These are phyloP conservation scores for Suhomyces guaymorum DNA, from an alignment of 1,139 yeast genomes.

Conservation along the genomic window DNA sequence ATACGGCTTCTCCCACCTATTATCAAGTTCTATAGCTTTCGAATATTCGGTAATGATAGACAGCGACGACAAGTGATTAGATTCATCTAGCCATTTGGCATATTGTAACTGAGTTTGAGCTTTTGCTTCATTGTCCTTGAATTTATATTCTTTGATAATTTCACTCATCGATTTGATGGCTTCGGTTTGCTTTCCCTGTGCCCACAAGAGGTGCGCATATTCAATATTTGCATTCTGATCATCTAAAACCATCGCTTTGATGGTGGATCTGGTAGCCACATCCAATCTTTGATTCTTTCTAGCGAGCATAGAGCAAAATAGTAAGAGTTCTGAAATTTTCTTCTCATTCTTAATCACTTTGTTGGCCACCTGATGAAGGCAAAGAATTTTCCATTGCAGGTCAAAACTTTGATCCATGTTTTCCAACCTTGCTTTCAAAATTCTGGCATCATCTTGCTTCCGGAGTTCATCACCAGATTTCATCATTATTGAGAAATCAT, in stretches of 20 bases:
- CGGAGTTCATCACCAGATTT: conserved; percentile 16
- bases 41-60: conserved; percentile 72
- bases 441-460: conserved; percentile 21
- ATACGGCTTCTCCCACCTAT: conserved; percentile 75
- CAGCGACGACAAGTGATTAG: conserved; percentile 80
- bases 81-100: conserved; percentile 85
- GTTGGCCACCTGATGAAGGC: conserved; percentile 60
- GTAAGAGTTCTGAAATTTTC: conserved; percentile 49
- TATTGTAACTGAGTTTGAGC: conserved; percentile 69
- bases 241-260: conserved; percentile 59
- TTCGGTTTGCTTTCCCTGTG: conserved; percentile 83
- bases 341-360: conserved; percentile 34
- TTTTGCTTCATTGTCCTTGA: conserved; percentile 20
- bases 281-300: conserved; percentile 70
- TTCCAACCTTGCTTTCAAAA: conserved; percentile 41
- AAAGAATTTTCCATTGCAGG: conserved; percentile 59
- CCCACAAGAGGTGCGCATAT: conserved; percentile 86
- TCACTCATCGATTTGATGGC: conserved; percentile 70
- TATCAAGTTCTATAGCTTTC: conserved; percentile 57
- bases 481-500: conserved; percentile 54
- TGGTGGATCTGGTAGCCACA: conserved; percentile 70
- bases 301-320: conserved; percentile 65
- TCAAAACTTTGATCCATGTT: conserved; percentile 64
- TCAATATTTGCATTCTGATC: conserved; percentile 66
- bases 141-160: conserved; percentile 27